Evolutionary conservation across 441 rosid species (phyloP), one percentile per base, ranked within the genome.

Genomic region (Kokia cookei): DNA sequence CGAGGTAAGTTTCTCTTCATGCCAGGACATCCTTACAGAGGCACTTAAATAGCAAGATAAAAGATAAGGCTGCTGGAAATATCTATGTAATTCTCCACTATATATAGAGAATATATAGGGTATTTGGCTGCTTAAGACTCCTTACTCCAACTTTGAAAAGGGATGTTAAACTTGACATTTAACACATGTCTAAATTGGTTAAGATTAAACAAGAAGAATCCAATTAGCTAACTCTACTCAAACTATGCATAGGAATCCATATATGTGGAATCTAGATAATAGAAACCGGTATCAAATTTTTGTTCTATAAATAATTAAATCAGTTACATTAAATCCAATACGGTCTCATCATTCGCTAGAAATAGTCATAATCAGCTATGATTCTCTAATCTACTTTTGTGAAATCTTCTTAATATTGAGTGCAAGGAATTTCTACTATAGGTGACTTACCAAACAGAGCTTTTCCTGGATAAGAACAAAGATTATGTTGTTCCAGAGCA

Each of bases 401-500:
- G 3, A 45, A 65, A 60, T 75, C 71, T 67, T 4, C 47, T 68
- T 50, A 27, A n/a, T 68, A 29, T 51, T 68, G n/a, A 68, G 27
- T 35, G 32, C 32, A 51, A n/a, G n/a, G 26, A 35, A 32, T 69
- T 69, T 32, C 29, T 69, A 48, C 73, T 19, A 69, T 75, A 96
- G 99, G 98, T 93, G 76, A 92, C 98, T 45, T 92, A 96, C 84
- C 99, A 93, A 82, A 93, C 98, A 14, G 97, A 93, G 68, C 76
- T 73, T 10, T 96, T 96, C 87, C 84, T 96, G 78, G 99, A 96
- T 81, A 96, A 96, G 86, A 96, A 92, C 90, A 96, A 96, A 85
- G 99, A 96, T 78, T 93, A 92, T 80, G 97, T 96, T 76, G 90
- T 96, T 76, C 86, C 93, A 58, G 99, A 96, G 85, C 98, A 93